Base-by-base conservation (phyloP, 2,329 filamentous ascomycete species). In the Fusarium sp. region DNA sequence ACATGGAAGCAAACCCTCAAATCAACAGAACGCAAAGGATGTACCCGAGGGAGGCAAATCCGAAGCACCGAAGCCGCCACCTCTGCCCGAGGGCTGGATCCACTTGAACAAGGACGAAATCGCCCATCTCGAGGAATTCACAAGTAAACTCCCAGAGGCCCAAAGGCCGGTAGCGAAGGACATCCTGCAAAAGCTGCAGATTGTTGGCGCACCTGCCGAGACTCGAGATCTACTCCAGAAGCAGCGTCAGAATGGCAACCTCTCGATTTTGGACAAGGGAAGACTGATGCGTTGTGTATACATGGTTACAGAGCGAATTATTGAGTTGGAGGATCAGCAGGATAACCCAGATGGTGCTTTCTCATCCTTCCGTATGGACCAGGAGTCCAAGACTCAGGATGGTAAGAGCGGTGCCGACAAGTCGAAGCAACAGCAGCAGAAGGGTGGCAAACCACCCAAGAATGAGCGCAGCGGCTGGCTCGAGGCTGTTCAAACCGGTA, bases 191-290 rank as follows among this genome's bases (percentile, higher is more conserved):
- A 81, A 85, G 27, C 84, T 95, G 63, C 88, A 89, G 79, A 83
- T 84, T 62, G 84, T 89, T 41, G 93, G 93, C 11, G 87, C 93
- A 17, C 92, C 93, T 1, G 73, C 80, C 22, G 92, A 93, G 75
- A 79, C 93, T 19, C 85, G 86, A 55, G 85, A 90, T 39, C 73
- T 88, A 61, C 77, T 88, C 41, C 75, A 78, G 37, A 85, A 86
- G 67, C 84, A 91, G 70, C 75, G 82, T 82, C 73, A 80, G 76
- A 87, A 88, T 19, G 86, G 90, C 40, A 89, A 88, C 45, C 63
- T 79, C 46, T 76, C 77, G 13, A 78, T 80, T 23, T 53, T 78
- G 56, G 78, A 80, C 56, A 80, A 79, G 72, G 78, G 78, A 30
- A 70, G 73, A 46, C 71, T 79, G 11, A 77, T 80, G 76, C 76